phyloP scores from a whole-genome alignment of 2,329 filamentous ascomycete genomes.

The Penicillium olsonii region DNA sequence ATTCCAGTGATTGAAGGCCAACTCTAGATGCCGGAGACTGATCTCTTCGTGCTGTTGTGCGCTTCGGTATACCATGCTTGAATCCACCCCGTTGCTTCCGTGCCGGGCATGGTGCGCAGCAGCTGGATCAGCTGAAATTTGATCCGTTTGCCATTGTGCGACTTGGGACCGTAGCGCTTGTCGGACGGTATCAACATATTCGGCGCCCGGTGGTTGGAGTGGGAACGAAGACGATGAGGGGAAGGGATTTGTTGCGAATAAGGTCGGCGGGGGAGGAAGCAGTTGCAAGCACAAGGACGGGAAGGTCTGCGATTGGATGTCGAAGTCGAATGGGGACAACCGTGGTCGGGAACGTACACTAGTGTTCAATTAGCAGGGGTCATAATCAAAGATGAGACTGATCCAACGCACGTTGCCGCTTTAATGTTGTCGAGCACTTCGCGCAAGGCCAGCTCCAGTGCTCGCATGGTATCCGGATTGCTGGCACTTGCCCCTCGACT shows the following conservation, averaged over 20 bases:
- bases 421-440: constrained; percentile 80
- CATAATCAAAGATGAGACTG: not conserved
- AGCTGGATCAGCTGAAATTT: constrained; percentile 31
- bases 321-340: constrained; percentile 68
- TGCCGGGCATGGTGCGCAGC: constrained; percentile 41
- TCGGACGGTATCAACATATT: constrained; percentile 72
- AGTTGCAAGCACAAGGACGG: constrained; percentile 80
- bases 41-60: constrained; percentile 67
- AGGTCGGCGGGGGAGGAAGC: constrained; percentile 75
- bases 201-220: constrained; percentile 69
- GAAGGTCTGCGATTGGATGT: constrained; percentile 82
- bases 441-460: constrained; percentile 79
- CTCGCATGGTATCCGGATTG: constrained; percentile 79
- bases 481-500: constrained; percentile 63
- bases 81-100: constrained; percentile 31
- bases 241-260: constrained; percentile 80
- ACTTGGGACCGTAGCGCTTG: constrained; percentile 69
- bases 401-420: constrained; percentile 70
- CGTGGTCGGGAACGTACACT: constrained; percentile 48
- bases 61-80: constrained; percentile 43
- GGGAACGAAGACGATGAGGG: constrained; percentile 79
- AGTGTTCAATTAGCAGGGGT: constrained; percentile 13
- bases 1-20: constrained; percentile 76
- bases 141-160: constrained; percentile 60
- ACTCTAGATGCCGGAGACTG: constrained; percentile 73